These are phyloP conservation scores for Neonectria coccinea DNA, from an alignment of 2,329 filamentous ascomycete genomes.

Conservation along the genomic window DNA sequence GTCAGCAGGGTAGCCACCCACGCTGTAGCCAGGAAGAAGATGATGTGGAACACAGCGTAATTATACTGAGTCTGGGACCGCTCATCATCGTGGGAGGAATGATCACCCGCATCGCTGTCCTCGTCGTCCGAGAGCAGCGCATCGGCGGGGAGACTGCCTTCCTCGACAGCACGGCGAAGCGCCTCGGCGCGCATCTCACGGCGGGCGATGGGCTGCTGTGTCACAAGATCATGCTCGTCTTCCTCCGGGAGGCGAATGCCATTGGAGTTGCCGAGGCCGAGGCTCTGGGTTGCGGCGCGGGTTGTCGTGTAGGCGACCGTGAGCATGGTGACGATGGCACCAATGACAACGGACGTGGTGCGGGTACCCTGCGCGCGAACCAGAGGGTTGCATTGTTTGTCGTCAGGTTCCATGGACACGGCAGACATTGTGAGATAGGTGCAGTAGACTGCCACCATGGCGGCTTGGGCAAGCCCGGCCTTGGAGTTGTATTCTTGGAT, in stretches of 20 bases:
- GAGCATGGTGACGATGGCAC: conserved; percentile 94
- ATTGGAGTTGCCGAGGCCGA: conserved; percentile 70
- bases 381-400: conserved; percentile 93
- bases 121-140: conserved; percentile 82
- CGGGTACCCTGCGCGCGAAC: conserved; percentile 87
- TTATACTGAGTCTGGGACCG: conserved; percentile 92
- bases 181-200: conserved; percentile 95
- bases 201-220: conserved; percentile 81
- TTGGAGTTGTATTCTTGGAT: conserved; percentile 94
- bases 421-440: conserved; percentile 98
- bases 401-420: conserved; percentile 97
- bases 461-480: conserved; percentile 94
- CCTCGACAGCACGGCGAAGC: conserved; percentile 90
- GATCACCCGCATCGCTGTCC: conserved; percentile 72
- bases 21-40: conserved; percentile 95
- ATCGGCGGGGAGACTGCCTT: conserved; percentile 90
- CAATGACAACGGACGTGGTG: conserved; percentile 90
- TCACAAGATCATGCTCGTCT: conserved; percentile 89
- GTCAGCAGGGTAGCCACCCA: conserved; percentile 93
- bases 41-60: conserved; percentile 95
- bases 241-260: conserved; percentile 72
- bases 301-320: conserved; percentile 98
- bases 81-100: conserved; percentile 85
- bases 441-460: conserved; percentile 98
- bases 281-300: conserved; percentile 89